A percentile compares a stretch with the other conserved stretches of the same genome.
phyloP scores from a whole-genome alignment of 192 early-diverging fungal species.

The Entrophospora sp. region DNA sequence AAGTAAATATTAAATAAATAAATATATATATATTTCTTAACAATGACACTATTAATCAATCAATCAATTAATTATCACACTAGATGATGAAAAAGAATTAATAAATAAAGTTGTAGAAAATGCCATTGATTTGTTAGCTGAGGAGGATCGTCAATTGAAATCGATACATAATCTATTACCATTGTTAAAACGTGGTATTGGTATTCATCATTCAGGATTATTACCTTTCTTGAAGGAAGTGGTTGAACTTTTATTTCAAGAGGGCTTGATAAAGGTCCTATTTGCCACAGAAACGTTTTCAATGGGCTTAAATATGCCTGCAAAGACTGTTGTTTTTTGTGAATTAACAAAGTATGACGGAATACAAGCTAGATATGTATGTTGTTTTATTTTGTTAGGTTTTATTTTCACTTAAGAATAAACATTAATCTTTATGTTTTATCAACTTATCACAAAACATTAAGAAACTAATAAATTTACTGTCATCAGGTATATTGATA shows the following conservation, averaged over 20 bases:
- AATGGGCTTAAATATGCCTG: conserved; percentile 98
- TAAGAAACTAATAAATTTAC: no score
- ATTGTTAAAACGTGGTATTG: conserved; percentile 84
- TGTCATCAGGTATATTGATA: no score
- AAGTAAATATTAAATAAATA: neutral
- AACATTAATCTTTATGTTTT: neutral
- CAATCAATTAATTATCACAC: neutral
- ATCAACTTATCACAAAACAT: no score
- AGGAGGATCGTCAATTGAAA: conserved; percentile 84
- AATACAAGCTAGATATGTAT: conserved; percentile 70
- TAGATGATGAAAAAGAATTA: conserved; percentile 60
- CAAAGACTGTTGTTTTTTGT: conserved; percentile 96
- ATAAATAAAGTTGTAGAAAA: conserved; percentile 78
- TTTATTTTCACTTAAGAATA: neutral
- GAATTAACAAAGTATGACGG: conserved; percentile 91
- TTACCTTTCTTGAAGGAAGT: conserved; percentile 95
- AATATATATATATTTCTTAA: neutral
- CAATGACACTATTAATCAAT: neutral
- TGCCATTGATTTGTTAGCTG: conserved; percentile 73
- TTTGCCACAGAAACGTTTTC: conserved; percentile 99
- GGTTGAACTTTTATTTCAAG: conserved; percentile 95
- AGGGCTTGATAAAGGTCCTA: conserved; percentile 92
- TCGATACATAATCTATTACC: conserved; percentile 93
- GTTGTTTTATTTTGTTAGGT: conserved; percentile 2
- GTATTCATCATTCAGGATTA: conserved; percentile 94